Base-by-base conservation (phyloP, 306 rosid species). In the Acmispon strigosus region DNA sequence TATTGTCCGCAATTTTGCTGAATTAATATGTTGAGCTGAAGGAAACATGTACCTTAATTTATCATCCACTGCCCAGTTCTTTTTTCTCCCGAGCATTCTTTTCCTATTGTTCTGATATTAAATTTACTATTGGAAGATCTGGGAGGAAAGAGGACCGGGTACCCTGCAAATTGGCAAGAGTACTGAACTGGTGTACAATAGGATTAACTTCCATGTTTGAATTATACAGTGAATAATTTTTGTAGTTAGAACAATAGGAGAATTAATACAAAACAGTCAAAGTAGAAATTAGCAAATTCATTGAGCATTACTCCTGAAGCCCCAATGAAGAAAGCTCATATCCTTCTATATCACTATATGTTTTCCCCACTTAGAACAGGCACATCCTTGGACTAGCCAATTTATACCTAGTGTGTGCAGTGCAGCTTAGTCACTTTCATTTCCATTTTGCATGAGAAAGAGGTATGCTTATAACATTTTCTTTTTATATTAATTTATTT, bases 1-100 rank as follows among this genome's bases (percentile, higher is more conserved):
- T 94, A 80, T 83, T 94, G 75, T 94, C 97, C 0, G 66, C 96
- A 36, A 88, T 94, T 76, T 84, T 94, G 75, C 75, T 86, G 65
- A 89, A 89, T 75, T 94, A 87, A 82, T 75, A 67, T 37, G 37
- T 63, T 29, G 32, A 32, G 54, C 19, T 43, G 56, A 41, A 22
- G 39, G 8, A 42, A 70, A 29, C 34, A 1, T 29, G 34, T n/a
- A 17, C 58, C 47, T 61, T 44, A 39, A 55, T 57, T 54, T 64
- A 24, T 49, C 16, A 13, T 57, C 55, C 4, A 3, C 10, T 7
- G 18, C 44, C 72, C 14, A 6, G 12, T 44, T 12, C 22, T 48
- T 19, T 22, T 14, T 15, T 42, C 32, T 66, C 15, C 16, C 47
- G 10, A 4, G 58, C 62, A 19, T 17, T 61, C 5, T 10, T 29